phyloP scores from a whole-genome alignment of 192 early-diverging fungal species.

The Backusella morwellensis region DNA sequence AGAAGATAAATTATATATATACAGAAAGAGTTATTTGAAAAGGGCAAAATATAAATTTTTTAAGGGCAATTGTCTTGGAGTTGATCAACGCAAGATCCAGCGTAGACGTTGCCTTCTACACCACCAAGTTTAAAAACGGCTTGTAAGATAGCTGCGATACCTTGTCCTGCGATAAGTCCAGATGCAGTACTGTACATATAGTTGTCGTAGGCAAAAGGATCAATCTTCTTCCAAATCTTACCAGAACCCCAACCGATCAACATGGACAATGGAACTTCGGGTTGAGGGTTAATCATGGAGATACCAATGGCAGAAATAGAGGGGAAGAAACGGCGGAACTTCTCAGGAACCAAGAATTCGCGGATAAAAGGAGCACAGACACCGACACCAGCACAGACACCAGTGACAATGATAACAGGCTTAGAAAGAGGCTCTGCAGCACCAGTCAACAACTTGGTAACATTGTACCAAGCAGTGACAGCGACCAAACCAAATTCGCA shows the following conservation, averaged over 20 bases:
- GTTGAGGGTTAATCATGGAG: slow-evolving; percentile 49
- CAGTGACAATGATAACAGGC: slow-evolving; percentile 41
- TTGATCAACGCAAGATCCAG: slow-evolving; percentile 25
- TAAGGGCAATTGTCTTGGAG: slow-evolving; percentile 29
- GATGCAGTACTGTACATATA: slow-evolving; percentile 45
- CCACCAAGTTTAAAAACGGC: slow-evolving; percentile 43
- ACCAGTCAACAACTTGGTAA: slow-evolving; percentile 44
- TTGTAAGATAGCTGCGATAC: slow-evolving; percentile 47
- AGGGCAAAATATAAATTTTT: not conserved
- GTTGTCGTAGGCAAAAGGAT: slow-evolving; percentile 26
- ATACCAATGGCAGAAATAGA: slow-evolving; percentile 45
- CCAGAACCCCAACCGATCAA: slow-evolving; percentile 39
- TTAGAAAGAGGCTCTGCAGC: slow-evolving; percentile 34
- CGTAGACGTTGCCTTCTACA: slow-evolving; percentile 27
- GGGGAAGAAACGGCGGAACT: slow-evolving; percentile 51
- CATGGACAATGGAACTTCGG: slow-evolving; percentile 50
- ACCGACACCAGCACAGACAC: slow-evolving; percentile 41
- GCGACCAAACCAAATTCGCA: slow-evolving; percentile 38
- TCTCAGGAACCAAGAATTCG: slow-evolving; percentile 47
- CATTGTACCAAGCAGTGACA: slow-evolving; percentile 36
- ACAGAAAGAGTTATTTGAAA: not conserved
- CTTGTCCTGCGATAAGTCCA: slow-evolving; percentile 51
- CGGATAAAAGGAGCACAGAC: slow-evolving; percentile 35
- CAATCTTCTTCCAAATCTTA: slow-evolving; percentile 41
- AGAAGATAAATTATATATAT: not conserved